Percentiles rank a stretch among this genome's conserved stretches.
Conservation (phyloP, 1,139 yeast species). For the Protomyces inouyei region DNA sequence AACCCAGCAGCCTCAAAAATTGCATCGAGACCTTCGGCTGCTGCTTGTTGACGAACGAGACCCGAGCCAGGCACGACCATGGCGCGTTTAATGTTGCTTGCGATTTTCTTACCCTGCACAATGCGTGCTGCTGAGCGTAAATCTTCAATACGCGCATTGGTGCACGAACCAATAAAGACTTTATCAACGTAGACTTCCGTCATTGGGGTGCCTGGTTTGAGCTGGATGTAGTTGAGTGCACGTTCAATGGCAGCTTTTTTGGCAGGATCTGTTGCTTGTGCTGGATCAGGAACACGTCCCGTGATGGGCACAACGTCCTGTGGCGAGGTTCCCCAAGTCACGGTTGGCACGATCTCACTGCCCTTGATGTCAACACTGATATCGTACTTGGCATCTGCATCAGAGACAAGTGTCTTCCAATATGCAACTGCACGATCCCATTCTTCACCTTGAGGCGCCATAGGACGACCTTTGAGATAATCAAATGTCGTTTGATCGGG, state of each 20-base stretch:
- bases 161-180: constrained; percentile 96
- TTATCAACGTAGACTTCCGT: constrained; percentile 72
- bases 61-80: constrained; percentile 98
- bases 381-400: constrained; percentile 85
- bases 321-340: constrained; percentile 99
- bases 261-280: constrained; percentile 61
- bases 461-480: constrained; percentile 86
- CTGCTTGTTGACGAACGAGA: constrained; percentile 86
- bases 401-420: constrained; percentile 85
- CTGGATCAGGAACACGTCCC: constrained; percentile 85
- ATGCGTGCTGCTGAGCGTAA: constrained; percentile 91
- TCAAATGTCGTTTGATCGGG: constrained; percentile 87
- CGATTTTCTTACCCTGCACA: constrained; percentile 84
- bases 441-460: constrained; percentile 92
- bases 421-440: constrained; percentile 75
- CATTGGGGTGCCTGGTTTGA: constrained; percentile 75
- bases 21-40: constrained; percentile 87
- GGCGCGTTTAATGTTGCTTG: constrained; percentile 72
- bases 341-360: constrained; percentile 83
- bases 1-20: constrained; percentile 88
- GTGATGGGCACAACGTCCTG: constrained; percentile 96
- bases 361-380: constrained; percentile 76
- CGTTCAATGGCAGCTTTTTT: constrained; percentile 81
- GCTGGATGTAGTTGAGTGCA: constrained; percentile 88
- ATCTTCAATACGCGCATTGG: constrained; percentile 96